Evolutionary conservation across 768 basidiomycete species (phyloP).

Genomic region (Ramaria sp.): DNA sequence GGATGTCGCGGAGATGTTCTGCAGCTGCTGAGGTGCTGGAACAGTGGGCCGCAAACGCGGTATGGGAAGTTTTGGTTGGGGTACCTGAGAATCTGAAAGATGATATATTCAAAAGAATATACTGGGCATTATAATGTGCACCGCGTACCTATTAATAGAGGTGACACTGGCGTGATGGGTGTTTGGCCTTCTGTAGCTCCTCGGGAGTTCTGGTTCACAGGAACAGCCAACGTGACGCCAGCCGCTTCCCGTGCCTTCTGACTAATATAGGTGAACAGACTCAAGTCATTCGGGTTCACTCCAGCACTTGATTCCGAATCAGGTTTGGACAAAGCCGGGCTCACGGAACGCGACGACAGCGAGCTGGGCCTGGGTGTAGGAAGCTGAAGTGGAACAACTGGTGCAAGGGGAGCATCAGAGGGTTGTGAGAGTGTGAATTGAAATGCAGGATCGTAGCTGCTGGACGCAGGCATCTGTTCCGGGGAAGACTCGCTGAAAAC

Average conservation of each 20-base stretch:
- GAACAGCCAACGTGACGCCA: constrained; percentile 28
- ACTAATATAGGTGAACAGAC: constrained; percentile 18
- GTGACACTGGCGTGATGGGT: background rate
- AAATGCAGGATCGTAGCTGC: background rate
- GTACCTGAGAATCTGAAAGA: constrained; percentile 8
- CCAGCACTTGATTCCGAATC: background rate
- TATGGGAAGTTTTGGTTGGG: constrained; percentile 31
- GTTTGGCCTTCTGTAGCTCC: background rate
- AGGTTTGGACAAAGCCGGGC: background rate
- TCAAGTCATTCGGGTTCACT: constrained; percentile 4
- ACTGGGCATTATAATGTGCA: background rate
- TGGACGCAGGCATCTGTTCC: background rate
- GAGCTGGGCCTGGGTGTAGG: background rate
- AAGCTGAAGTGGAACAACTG: background rate
- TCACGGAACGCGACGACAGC: constrained; percentile 2
- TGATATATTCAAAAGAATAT: background rate
- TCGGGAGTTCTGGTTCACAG: constrained; percentile 4
- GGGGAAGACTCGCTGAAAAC: background rate
- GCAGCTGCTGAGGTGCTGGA: background rate
- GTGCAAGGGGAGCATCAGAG: background rate
- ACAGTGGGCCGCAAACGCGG: constrained; percentile 34
- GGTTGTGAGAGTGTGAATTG: constrained; percentile 5
- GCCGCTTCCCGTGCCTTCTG: constrained; percentile 26
- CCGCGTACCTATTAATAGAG: background rate
- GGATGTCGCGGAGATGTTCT: constrained; percentile 12